Percentiles rank a stretch among this genome's conserved stretches.
Evolutionary conservation across 371 early-diverging fungal species (phyloP).

Genomic region (Mucor lusitanicus): DNA sequence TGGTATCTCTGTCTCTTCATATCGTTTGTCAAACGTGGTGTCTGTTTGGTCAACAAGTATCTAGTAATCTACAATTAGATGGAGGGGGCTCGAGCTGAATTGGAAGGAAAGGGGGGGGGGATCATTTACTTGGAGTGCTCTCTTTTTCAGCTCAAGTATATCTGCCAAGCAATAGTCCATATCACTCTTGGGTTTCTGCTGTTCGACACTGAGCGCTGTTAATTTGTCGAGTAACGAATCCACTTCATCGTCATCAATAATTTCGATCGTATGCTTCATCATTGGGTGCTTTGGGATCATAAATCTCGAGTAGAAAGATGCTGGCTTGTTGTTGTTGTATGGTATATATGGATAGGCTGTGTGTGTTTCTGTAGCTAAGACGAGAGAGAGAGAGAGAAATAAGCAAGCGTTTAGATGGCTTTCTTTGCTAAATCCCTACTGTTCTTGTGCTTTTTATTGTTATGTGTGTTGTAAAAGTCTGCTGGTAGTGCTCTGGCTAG

Average conservation of each 20-base stretch:
- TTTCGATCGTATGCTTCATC: not conserved
- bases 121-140: not conserved
- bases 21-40: slow-evolving; percentile 9
- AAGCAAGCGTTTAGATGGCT: not conserved
- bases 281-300: not conserved
- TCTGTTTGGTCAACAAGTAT: not conserved
- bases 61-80: not conserved
- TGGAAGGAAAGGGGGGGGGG: not conserved
- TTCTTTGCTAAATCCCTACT: not conserved
- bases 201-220: not conserved
- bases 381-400: no score
- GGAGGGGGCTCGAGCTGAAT: no score
- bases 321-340: not conserved
- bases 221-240: not conserved
- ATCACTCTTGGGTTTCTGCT: not conserved
- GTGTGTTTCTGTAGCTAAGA: not conserved
- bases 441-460: not conserved
- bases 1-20: not conserved
- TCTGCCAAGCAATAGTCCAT: not conserved
- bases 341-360: not conserved
- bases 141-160: not conserved
- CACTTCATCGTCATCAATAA: not conserved
- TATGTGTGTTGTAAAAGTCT: slow-evolving; percentile 7
- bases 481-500: not conserved
- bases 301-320: not conserved